Evolutionary conservation across 1,139 yeast genomes (phyloP).

Genomic region (Diutina siamensis): DNA sequence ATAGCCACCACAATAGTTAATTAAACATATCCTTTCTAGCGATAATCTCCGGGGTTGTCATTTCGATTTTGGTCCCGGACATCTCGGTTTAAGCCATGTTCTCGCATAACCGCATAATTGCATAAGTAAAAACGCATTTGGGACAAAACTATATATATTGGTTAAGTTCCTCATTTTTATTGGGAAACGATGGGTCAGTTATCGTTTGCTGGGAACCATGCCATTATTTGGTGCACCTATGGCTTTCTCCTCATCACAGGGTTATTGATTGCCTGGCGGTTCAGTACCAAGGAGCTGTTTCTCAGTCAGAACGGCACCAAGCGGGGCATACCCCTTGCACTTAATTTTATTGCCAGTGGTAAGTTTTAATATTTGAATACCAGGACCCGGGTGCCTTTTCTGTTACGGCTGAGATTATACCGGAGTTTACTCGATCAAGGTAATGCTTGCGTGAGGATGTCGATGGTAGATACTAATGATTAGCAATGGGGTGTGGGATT

Average conservation of each 20-base stretch:
- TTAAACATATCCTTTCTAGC: no score
- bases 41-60: no score
- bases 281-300: conserved; percentile 39
- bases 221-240: conserved; percentile 67
- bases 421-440: conserved; percentile 84
- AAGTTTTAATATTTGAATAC: no score
- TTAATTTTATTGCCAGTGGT: conserved; percentile 60
- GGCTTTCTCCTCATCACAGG: conserved; percentile 55
- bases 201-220: conserved; percentile 35
- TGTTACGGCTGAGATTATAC: conserved; percentile 7
- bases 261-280: conserved; percentile 42
- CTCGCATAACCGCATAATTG: no score
- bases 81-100: no score
- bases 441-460: conserved; percentile 82
- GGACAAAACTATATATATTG: no score
- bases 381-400: not conserved
- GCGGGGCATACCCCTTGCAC: conserved; percentile 66
- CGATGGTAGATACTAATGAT: conserved; percentile 10
- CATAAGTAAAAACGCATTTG: no score
- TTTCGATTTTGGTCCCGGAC: no score
- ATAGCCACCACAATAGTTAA: no score
- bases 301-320: conserved; percentile 74
- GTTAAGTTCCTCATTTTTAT: no score
- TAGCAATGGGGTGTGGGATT: conserved; percentile 88
- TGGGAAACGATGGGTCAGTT: conserved; percentile 1